These are phyloP conservation scores for Limtongozyma cylindracea DNA, from an alignment of 805 yeast genomes.

Conservation along the genomic window DNA sequence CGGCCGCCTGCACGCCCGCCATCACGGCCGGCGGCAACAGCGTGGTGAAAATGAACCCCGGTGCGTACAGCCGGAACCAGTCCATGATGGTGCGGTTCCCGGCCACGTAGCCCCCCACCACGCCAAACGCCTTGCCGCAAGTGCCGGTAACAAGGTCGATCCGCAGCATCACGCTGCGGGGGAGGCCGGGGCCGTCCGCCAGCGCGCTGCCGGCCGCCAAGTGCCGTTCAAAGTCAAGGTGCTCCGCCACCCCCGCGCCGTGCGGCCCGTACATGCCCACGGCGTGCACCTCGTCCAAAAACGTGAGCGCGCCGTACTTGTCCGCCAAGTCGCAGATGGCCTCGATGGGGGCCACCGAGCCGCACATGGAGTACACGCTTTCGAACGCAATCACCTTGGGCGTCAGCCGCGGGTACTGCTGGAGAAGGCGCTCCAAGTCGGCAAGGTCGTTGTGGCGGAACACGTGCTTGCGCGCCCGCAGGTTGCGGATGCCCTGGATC, in stretches of 20 bases:
- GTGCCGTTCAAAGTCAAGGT: conserved; percentile 70
- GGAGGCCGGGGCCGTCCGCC: too few species aligned
- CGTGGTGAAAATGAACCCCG: conserved; percentile 95
- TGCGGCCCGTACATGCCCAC: conserved; percentile 98
- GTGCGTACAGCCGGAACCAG: conserved; percentile 90
- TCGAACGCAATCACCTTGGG: conserved; percentile 96
- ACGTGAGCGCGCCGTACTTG: conserved; percentile 90
- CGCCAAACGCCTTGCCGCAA: conserved; percentile 88
- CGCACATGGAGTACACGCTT: conserved; percentile 95
- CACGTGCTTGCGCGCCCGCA: conserved; percentile 68
- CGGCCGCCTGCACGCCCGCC: conserved; percentile 86
- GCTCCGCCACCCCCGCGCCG: conserved; percentile 99
- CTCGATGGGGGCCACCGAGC: conserved; percentile 86
- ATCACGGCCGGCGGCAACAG: conserved; percentile 91
- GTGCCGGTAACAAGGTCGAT: conserved; percentile 96
- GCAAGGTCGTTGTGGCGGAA: conserved; percentile 77
- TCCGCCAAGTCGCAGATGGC: conserved; percentile 89
- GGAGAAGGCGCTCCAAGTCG: conserved; percentile 60
- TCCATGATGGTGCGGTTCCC: conserved; percentile 66
- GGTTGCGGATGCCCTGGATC: conserved; percentile 88
- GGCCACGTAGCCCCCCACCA: conserved; percentile 95
- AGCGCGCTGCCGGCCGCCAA: too few species aligned
- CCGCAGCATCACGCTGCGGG: conserved; percentile 50
- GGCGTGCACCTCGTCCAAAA: conserved; percentile 96
- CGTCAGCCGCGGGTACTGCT: conserved; percentile 57